phyloP scores from a whole-genome alignment of 1,284 basidiomycete species.

The Mixia osmundae region DNA sequence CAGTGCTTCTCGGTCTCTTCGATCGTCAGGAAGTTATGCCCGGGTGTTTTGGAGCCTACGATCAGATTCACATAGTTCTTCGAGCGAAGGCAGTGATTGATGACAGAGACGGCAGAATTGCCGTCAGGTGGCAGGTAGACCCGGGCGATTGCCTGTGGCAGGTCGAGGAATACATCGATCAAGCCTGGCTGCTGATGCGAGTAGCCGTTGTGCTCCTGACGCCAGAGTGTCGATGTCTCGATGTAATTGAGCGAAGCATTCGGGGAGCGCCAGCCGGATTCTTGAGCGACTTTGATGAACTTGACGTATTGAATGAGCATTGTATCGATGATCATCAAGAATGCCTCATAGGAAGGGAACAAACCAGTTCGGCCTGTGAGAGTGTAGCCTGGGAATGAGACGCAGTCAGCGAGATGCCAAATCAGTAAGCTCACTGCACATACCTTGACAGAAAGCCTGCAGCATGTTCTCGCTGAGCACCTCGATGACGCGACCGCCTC shows the following conservation, averaged over 20 bases:
- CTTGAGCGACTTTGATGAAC: conserved; percentile 25
- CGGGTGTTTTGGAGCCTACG: conserved; percentile 43
- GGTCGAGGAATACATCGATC: conserved; percentile 52
- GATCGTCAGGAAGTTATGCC: conserved; percentile 15
- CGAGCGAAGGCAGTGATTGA: conserved; percentile 54
- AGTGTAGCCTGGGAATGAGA: conserved; percentile 19
- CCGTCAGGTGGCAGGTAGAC: conserved; percentile 78
- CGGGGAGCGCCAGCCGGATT: conserved; percentile 48
- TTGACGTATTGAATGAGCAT: conserved; percentile 6
- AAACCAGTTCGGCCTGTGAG: conserved; percentile 43
- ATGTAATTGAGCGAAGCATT: conserved; percentile 59
- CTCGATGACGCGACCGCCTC: conserved; percentile 55
- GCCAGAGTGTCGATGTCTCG: conserved; percentile 57
- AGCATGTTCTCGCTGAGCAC: conserved; percentile 71
- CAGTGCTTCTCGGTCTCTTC: conserved; percentile 24
- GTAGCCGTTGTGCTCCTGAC: conserved; percentile 33
- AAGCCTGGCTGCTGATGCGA: conserved; percentile 50
- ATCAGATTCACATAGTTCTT: conserved; percentile 68
- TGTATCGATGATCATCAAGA: conserved; percentile 36
- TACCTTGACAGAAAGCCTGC: conserved; percentile 67
- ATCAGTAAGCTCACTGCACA: conserved; percentile 34
- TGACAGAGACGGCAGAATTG: conserved; percentile 49
- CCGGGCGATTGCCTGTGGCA: conserved; percentile 47
- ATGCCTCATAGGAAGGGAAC: conserved; percentile 74
- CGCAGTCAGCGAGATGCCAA: too few species aligned